Evolutionary conservation across 805 yeast species (phyloP), one percentile per base, ranked within the genome.

Genomic region (Nakazawaea anatomiae): DNA sequence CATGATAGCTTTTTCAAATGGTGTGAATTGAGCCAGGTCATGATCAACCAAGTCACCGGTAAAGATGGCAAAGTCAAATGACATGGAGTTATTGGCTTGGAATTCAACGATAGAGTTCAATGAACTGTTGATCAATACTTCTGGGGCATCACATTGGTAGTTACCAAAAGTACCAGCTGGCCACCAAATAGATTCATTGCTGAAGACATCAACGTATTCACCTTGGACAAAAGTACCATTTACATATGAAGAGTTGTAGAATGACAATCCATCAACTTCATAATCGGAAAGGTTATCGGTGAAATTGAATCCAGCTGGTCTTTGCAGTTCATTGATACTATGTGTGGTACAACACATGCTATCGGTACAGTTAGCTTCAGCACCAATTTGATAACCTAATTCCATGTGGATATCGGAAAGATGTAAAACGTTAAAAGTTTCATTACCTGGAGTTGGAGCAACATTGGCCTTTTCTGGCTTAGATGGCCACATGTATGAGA

Each of bases 31-130:
- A 10, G 69, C 59, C 51, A 76, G 80, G 57, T 79, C 83, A 60
- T 85, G 91, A 62, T 85, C 89, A 49, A 84, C 85, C 61, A 83
- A 71, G 60, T 85, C 91, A 51, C 90, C 90, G 4, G 89, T 85
- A 71, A 85, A 85, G 39, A 85, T 64, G 2, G 85, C 74, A 60
- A 84, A 84, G 48, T 82, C 84, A 57, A 76, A 83, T 7, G 69
- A 57, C 38, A 73, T 54, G 40, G 68, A 59, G 9, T 63, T 57
- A 12, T 62, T 52, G 36, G 63, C 50, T 50, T 70, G 67, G 53
- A 66, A 65, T 18, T 70, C 64, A 5, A 55, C 62, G 46, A 78
- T 69, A 29, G 76, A 67, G 47, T 70, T 68, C 61, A 84, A 65
- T 9, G 87, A 76, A 55, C 77, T 77, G 61, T 83, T 83, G 57